Evolutionary conservation across 345 rosid genomes (phyloP).

Genomic region (Gossypium longicalyx): DNA sequence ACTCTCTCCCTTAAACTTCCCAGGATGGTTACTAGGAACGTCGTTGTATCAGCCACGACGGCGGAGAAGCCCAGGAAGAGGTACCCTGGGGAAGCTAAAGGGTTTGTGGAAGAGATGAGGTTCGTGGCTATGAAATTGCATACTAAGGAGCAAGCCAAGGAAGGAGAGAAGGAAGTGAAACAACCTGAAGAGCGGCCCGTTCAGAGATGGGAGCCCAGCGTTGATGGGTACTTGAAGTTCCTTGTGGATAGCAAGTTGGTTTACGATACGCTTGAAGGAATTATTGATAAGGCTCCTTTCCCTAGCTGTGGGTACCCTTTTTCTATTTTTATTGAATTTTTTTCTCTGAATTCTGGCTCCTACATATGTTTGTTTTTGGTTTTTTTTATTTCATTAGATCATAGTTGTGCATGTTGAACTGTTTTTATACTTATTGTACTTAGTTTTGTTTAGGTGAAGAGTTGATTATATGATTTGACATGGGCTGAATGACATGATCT

Average conservation of each 20-base stretch:
- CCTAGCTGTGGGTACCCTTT: conserved; percentile 63
- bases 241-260: conserved; percentile 92
- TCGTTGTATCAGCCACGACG: conserved; percentile 47
- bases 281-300: conserved; percentile 54
- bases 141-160: conserved; percentile 82
- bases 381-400: neutral
- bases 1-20: conserved; percentile 1
- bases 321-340: neutral
- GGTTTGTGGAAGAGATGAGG: conserved; percentile 99
- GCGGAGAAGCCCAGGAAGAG: conserved; percentile 73
- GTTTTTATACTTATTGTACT: neutral
- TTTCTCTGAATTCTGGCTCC: neutral
- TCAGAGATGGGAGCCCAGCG: conserved; percentile 73
- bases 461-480: neutral
- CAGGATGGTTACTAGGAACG: conserved; percentile 39
- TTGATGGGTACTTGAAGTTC: conserved; percentile 81
- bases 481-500: neutral
- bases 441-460: neutral
- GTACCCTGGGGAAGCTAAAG: conserved; percentile 87
- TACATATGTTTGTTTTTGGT: neutral
- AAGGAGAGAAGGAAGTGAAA: conserved; percentile 79
- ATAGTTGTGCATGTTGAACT: neutral
- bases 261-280: conserved; percentile 79
- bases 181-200: conserved; percentile 63
- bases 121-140: conserved; percentile 93